A percentile compares a stretch with the other conserved stretches of the same genome.
These are phyloP conservation scores for Colletotrichum sp. DNA, from an alignment of 2,329 filamentous ascomycete species.

Conservation along the genomic window DNA sequence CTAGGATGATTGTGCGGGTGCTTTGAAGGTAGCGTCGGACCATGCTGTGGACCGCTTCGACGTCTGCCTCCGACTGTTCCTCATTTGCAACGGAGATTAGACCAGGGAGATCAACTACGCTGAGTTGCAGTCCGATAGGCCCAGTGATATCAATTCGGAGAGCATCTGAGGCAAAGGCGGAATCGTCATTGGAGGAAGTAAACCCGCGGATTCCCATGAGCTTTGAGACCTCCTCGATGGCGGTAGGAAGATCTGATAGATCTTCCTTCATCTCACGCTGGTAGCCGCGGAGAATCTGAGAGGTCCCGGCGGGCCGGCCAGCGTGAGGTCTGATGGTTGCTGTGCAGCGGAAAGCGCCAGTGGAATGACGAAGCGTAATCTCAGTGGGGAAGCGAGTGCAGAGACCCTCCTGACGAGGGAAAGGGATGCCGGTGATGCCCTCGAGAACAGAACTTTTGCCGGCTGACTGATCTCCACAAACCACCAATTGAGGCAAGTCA, in stretches of 20 bases:
- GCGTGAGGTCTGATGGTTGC: slow-evolving; percentile 8
- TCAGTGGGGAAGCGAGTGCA: slow-evolving; percentile 64
- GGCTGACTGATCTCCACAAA: slow-evolving; percentile 60
- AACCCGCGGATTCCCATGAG: slow-evolving; percentile 12
- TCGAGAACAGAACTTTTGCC: slow-evolving; percentile 65
- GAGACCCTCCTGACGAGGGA: slow-evolving; percentile 55
- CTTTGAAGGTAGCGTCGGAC: slow-evolving; percentile 45
- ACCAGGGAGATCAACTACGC: slow-evolving; percentile 53
- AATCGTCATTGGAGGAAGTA: slow-evolving; percentile 17
- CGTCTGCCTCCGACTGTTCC: slow-evolving; percentile 35
- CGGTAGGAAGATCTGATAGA: neutral
- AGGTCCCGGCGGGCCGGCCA: neutral
- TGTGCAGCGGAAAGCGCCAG: neutral
- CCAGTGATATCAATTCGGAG: slow-evolving; percentile 29
- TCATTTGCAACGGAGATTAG: slow-evolving; percentile 42
- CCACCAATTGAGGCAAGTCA: slow-evolving; percentile 52
- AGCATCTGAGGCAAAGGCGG: slow-evolving; percentile 20
- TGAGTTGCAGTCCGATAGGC: slow-evolving; percentile 38
- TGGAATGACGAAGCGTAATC: slow-evolving; percentile 47
- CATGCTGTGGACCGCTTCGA: slow-evolving; percentile 37
- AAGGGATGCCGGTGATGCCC: slow-evolving; percentile 59
- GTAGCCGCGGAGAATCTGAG: neutral
- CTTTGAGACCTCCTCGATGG: slow-evolving; percentile 15
- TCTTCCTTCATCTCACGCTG: slow-evolving; percentile 11
- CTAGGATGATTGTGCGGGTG: slow-evolving; percentile 48